Conservation (phyloP, 495 filamentous ascomycete genomes). For the Penicillium coffeae region DNA sequence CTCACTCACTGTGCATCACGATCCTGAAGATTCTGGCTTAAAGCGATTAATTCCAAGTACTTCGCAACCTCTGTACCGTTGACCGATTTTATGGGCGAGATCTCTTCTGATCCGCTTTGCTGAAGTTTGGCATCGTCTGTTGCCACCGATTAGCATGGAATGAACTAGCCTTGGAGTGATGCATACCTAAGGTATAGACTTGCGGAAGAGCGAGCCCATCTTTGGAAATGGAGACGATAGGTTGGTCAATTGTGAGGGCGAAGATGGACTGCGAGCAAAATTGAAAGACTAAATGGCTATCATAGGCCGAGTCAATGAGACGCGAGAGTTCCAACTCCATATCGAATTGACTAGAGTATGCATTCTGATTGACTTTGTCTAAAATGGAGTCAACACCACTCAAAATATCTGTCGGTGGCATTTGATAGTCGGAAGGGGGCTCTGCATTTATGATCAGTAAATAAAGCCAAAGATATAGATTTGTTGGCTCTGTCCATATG, state of each 20-base stretch:
- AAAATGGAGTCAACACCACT: constrained; percentile 41
- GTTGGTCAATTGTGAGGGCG: constrained; percentile 15
- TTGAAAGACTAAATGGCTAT: constrained; percentile 42
- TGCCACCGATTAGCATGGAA: background rate
- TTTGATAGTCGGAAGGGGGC: constrained; percentile 52
- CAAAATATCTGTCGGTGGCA: constrained; percentile 49
- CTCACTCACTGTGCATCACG: constrained; percentile 34
- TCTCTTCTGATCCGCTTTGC: constrained; percentile 3
- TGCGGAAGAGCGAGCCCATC: constrained; percentile 35
- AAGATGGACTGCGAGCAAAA: constrained; percentile 30
- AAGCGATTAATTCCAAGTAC: constrained; percentile 20
- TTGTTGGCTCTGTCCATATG: background rate
- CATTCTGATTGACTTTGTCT: constrained; percentile 28
- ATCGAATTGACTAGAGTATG: constrained; percentile 47
- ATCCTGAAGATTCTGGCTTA: constrained; percentile 27
- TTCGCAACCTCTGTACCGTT: constrained; percentile 29
- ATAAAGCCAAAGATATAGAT: too few relatives aligned
- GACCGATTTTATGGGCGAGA: constrained; percentile 29
- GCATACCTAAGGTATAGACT: constrained; percentile 27
- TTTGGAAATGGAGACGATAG: constrained; percentile 33
- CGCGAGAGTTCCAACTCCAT: constrained; percentile 43
- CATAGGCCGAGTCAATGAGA: constrained; percentile 42
- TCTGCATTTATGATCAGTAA: constrained; percentile 16
- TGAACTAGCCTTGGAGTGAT: background rate
- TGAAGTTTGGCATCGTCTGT: constrained; percentile 23